Conservation (phyloP, 2,329 filamentous ascomycete species). For the Aspergillus novofumigatus region DNA sequence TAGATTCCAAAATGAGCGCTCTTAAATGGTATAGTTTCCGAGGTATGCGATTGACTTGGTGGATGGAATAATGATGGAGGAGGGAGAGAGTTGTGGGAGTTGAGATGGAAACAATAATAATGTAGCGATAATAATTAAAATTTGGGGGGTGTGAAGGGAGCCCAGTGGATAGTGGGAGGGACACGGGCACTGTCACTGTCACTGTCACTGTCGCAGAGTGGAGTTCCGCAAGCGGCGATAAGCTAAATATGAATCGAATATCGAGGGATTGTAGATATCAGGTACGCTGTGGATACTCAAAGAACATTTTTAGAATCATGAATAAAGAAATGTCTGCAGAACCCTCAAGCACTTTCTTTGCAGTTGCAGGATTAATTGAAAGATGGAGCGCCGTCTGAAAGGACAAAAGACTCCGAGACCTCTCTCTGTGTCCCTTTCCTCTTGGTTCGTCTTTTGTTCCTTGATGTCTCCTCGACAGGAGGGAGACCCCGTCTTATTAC, state of each 20-base stretch:
- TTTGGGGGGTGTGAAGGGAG: not conserved
- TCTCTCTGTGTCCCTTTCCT: not conserved
- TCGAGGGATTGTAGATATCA: conserved; percentile 9
- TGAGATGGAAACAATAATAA: not conserved
- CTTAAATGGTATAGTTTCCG: conserved; percentile 18
- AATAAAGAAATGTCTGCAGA: not conserved
- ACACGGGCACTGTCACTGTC: not conserved
- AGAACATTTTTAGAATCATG: not conserved
- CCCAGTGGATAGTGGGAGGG: not conserved
- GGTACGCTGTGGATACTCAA: conserved; percentile 2
- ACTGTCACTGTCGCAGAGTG: not conserved
- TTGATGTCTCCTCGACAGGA: not conserved
- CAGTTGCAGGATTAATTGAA: not conserved
- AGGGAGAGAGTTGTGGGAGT: conserved; percentile 22
- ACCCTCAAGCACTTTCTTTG: not conserved
- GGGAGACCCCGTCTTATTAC: not conserved
- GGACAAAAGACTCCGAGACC: not conserved
- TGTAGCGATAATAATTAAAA: not conserved
- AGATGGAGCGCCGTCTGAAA: not conserved
- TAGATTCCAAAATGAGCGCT: conserved; percentile 18
- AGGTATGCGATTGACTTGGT: conserved; percentile 51
- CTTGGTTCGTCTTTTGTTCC: not conserved
- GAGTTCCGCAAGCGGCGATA: not conserved
- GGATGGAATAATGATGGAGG: conserved; percentile 58
- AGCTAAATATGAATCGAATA: conserved; percentile 2